These are phyloP conservation scores for Pseudogymnoascus sp. DNA, from an alignment of 2,329 filamentous ascomycete genomes.

Conservation along the genomic window DNA sequence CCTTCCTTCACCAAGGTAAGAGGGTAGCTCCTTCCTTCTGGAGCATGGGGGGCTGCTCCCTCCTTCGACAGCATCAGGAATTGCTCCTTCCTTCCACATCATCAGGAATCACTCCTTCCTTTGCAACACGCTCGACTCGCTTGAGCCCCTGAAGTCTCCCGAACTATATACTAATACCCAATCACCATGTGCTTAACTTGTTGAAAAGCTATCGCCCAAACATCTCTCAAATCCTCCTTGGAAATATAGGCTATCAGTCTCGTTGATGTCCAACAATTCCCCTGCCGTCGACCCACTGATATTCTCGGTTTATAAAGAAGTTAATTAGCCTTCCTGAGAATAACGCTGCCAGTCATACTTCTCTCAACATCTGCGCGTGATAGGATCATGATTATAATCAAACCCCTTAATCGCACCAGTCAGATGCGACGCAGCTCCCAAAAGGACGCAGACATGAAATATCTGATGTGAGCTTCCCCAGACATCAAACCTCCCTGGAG, in stretches of 20 bases:
- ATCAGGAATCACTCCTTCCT: neutral
- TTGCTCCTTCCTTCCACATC: neutral
- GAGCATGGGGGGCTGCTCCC: neutral
- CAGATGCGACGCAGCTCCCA: neutral
- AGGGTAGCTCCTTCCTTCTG: neutral
- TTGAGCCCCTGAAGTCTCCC: neutral
- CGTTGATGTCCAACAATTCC: neutral
- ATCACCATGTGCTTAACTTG: neutral
- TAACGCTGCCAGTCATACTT: neutral
- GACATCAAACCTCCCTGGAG: neutral
- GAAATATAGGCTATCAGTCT: neutral
- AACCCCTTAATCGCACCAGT: constrained; percentile 1
- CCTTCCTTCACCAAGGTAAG: neutral
- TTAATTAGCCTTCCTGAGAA: neutral
- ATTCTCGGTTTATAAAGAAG: neutral
- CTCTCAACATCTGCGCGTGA: neutral
- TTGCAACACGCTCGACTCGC: neutral
- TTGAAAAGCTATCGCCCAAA: neutral
- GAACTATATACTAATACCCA: neutral
- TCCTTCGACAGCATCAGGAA: neutral
- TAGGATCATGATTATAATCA: neutral
- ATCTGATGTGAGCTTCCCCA: constrained; percentile 1
- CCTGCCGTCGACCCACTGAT: neutral
- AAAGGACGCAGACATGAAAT: neutral
- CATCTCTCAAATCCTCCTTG: neutral